Conservation (phyloP, 352 stramenopile genomes). For the Salisapilia sapeloensis region DNA sequence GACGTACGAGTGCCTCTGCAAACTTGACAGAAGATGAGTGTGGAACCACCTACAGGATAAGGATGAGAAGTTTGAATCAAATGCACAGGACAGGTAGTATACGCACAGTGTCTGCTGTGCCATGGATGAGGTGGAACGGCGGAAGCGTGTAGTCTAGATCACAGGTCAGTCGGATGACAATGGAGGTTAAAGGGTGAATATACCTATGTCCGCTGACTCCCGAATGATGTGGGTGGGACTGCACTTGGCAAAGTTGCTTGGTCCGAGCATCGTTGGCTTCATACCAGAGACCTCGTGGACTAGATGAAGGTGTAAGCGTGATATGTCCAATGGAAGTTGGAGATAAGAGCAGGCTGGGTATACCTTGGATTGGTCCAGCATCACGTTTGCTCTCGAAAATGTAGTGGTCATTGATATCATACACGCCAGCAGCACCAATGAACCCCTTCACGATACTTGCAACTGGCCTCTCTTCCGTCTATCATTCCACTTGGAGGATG, state of each 20-base stretch:
- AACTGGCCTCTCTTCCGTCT: background rate
- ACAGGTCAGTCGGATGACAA: background rate
- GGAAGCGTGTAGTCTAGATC: constrained; percentile 15
- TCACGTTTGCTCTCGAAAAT: constrained; percentile 37
- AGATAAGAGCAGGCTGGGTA: background rate
- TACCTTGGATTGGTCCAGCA: constrained; percentile 29
- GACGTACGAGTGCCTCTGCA: constrained; percentile 18
- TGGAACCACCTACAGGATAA: constrained; percentile 38
- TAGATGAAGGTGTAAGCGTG: constrained; percentile 2
- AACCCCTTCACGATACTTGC: constrained; percentile 20
- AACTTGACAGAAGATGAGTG: constrained; percentile 39
- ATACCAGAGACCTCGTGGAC: constrained; percentile 62
- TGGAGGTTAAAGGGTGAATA: background rate
- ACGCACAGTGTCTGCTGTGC: constrained; percentile 21
- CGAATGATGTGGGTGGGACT: constrained; percentile 28
- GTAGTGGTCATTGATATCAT: constrained; percentile 67
- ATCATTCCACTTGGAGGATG: no score
- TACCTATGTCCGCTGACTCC: constrained; percentile 7
- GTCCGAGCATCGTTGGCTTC: constrained; percentile 56
- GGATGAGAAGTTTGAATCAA: background rate
- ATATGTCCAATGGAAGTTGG: background rate
- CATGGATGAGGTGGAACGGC: constrained; percentile 38
- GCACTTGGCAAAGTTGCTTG: constrained; percentile 24
- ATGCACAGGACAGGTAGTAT: background rate
- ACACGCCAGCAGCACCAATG: constrained; percentile 43